Percentiles rank a stretch among this genome's conserved stretches.
Evolutionary conservation across 495 filamentous ascomycete genomes (phyloP).

Genomic region (Hyaloscypha finlandica): DNA sequence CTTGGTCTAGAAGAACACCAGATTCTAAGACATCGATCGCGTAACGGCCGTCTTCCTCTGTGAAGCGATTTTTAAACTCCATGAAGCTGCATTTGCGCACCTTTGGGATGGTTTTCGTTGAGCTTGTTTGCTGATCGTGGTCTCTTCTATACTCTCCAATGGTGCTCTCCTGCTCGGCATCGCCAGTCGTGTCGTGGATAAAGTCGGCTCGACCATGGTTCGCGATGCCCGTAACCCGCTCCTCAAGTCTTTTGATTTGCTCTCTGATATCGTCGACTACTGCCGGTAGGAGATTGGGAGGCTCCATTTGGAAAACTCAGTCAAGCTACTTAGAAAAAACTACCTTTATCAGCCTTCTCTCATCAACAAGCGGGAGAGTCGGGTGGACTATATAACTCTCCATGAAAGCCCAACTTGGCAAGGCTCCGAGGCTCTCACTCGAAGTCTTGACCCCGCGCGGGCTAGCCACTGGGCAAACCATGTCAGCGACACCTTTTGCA

Average conservation of each 20-base stretch:
- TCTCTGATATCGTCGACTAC: not conserved
- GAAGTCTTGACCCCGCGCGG: too few species aligned
- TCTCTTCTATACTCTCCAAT: too few species aligned
- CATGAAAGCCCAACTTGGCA: too few species aligned
- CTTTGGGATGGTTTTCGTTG: not conserved
- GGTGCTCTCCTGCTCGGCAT: not conserved
- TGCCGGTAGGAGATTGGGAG: not conserved
- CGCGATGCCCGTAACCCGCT: not conserved
- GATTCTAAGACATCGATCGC: constrained; percentile 29
- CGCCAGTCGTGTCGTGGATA: not conserved
- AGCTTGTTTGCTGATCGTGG: not conserved
- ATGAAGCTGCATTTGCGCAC: constrained; percentile 29
- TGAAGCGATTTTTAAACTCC: constrained; percentile 41
- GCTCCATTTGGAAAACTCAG: not conserved
- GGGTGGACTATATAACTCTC: too few species aligned
- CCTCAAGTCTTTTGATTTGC: not conserved
- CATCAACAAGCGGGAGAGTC: too few species aligned
- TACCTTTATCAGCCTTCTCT: too few species aligned
- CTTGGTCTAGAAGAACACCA: constrained; percentile 1
- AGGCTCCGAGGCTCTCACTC: too few species aligned
- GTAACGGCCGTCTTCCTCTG: constrained; percentile 9
- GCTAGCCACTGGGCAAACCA: too few species aligned
- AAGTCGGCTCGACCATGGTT: not conserved
- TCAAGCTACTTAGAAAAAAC: not conserved
- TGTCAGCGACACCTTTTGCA: too few species aligned